These are phyloP conservation scores for Backusella mclennaniae DNA, from an alignment of 192 early-diverging fungal species.

Conservation along the genomic window DNA sequence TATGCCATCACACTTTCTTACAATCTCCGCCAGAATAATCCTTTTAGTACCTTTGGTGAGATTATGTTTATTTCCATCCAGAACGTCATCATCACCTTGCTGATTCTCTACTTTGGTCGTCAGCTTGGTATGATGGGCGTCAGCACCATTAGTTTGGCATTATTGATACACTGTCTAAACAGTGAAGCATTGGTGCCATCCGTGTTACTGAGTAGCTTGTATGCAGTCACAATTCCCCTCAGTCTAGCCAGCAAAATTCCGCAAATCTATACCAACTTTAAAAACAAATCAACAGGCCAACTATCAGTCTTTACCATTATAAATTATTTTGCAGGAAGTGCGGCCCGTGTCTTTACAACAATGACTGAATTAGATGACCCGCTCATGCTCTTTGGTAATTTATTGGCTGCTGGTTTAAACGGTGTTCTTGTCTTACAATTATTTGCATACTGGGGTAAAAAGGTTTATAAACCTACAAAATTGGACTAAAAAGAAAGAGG, in stretches of 20 bases:
- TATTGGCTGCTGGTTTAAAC: constrained; percentile 76
- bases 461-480: constrained; percentile 1
- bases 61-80: constrained; percentile 81
- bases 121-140: constrained; percentile 48
- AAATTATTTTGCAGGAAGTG: constrained; percentile 83
- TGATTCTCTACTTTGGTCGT: constrained; percentile 62
- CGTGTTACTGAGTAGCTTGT: constrained; percentile 60
- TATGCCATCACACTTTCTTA: constrained; percentile 81
- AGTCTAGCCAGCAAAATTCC: constrained; percentile 82
- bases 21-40: constrained; percentile 78
- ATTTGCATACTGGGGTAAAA: constrained; percentile 72
- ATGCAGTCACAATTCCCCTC: constrained; percentile 76
- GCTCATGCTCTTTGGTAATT: constrained; percentile 66
- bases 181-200: constrained; percentile 41
- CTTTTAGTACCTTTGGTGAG: constrained; percentile 90
- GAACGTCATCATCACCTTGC: constrained; percentile 73
- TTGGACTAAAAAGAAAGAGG: background rate
- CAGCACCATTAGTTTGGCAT: constrained; percentile 31
- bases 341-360: constrained; percentile 91
- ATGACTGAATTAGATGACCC: constrained; percentile 86
- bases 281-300: constrained; percentile 84
- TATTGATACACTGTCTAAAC: constrained; percentile 55
- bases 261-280: constrained; percentile 85
- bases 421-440: constrained; percentile 76
- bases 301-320: constrained; percentile 87